A percentile compares a stretch with the other conserved stretches of the same genome.
These are phyloP conservation scores for Williopsis jadinii DNA, from an alignment of 1,139 yeast species.

Conservation along the genomic window DNA sequence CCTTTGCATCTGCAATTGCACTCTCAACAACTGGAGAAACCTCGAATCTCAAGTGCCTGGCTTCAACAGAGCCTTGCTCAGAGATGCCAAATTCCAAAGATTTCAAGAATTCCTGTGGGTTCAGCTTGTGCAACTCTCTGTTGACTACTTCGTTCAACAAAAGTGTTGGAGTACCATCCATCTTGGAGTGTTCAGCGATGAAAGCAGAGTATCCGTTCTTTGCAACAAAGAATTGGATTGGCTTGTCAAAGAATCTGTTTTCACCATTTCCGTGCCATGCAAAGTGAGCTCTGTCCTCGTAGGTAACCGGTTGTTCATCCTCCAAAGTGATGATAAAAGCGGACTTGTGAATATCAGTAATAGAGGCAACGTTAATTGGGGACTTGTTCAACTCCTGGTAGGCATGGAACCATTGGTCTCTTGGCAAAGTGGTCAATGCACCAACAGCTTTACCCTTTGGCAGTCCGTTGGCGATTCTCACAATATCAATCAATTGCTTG, in stretches of 20 bases:
- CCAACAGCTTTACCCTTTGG: conserved; percentile 57
- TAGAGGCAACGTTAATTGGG: conserved; percentile 46
- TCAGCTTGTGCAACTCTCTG: conserved; percentile 43
- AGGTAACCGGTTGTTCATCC: conserved; percentile 62
- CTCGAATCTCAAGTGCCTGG: conserved; percentile 33
- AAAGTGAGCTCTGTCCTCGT: conserved; percentile 79
- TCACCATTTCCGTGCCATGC: conserved; percentile 94
- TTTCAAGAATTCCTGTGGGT: conserved; percentile 29
- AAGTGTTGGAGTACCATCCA: conserved; percentile 97
- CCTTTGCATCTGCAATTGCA: conserved; percentile 51
- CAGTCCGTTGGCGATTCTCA: conserved; percentile 30
- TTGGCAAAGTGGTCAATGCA: conserved; percentile 73
- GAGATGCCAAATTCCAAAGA: conserved; percentile 21
- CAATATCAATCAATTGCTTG: conserved; percentile 54
- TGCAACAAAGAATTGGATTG: conserved; percentile 75
- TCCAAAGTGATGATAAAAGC: conserved; percentile 82
- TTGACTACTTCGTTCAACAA: conserved; percentile 76
- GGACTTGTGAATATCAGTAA: conserved; percentile 67
- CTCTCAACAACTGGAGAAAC: conserved; percentile 44
- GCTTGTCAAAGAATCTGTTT: conserved; percentile 91
- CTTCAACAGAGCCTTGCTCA: conserved; percentile 22
- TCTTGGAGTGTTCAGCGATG: conserved; percentile 93
- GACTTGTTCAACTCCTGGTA: conserved; percentile 54
- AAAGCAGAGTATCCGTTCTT: conserved; percentile 88
- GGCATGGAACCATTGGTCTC: conserved; percentile 72